Percentiles rank a stretch among this genome's conserved stretches.
Evolutionary conservation across 1,284 basidiomycete genomes (phyloP).

Genomic region (Leccinum laetum): DNA sequence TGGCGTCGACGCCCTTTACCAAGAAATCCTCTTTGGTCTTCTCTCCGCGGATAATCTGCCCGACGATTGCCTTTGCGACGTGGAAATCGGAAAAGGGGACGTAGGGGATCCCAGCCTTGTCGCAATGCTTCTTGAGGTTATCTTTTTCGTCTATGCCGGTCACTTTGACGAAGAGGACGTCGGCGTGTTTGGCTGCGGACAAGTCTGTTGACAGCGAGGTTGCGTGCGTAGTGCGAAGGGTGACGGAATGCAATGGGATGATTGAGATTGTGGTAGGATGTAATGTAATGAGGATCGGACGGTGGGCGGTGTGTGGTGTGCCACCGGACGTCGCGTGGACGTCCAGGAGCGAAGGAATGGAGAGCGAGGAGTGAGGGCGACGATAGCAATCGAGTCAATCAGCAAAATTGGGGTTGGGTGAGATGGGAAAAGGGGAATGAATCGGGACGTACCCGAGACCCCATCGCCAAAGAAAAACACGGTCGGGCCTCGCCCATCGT

Average conservation of each 20-base stretch:
- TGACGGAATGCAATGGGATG: not conserved
- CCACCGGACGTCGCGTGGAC: not conserved
- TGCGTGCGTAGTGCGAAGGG: not conserved
- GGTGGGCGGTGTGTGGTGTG: not conserved
- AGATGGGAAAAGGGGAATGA: not conserved
- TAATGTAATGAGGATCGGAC: not conserved
- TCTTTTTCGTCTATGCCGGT: slow-evolving; percentile 75
- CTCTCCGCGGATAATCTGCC: slow-evolving; percentile 25
- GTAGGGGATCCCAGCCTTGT: slow-evolving; percentile 63
- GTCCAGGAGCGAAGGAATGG: not conserved
- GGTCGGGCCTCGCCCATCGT: slow-evolving; percentile 65
- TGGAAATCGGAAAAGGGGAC: slow-evolving; percentile 66
- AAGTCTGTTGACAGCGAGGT: slow-evolving; percentile 55
- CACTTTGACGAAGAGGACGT: slow-evolving; percentile 88
- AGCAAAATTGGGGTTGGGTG: not conserved
- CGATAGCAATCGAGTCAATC: not conserved
- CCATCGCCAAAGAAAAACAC: slow-evolving; percentile 97
- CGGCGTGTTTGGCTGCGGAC: slow-evolving; percentile 87
- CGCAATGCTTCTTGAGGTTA: slow-evolving; percentile 83
- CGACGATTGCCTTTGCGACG: slow-evolving; percentile 20
- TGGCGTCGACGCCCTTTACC: slow-evolving; percentile 8
- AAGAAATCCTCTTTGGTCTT: slow-evolving; percentile 22
- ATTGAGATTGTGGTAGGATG: not conserved
- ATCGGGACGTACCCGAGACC: slow-evolving; percentile 69
- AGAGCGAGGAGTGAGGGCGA: not conserved